Conservation (phyloP, 2,329 filamentous ascomycete species). For the Periconia sp. region DNA sequence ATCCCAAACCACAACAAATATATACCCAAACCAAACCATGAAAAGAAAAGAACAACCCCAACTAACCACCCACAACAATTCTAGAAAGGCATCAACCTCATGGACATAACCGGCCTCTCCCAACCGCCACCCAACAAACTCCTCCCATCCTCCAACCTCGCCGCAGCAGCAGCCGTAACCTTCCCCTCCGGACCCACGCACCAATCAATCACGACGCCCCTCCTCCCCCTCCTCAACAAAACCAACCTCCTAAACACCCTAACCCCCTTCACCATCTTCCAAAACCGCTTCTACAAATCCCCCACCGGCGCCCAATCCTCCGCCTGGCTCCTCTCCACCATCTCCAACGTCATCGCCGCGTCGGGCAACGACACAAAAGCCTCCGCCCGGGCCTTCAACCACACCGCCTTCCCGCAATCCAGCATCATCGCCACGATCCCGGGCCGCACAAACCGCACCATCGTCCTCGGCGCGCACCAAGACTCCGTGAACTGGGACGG, state of each 20-base stretch:
- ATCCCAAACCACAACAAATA: background rate
- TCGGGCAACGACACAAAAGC: slow-evolving; percentile 69
- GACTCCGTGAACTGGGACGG: slow-evolving; percentile 76
- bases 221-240: slow-evolving; percentile 21
- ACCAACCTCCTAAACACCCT: slow-evolving; percentile 20
- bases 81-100: slow-evolving; percentile 38
- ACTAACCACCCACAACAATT: background rate
- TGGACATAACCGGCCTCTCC: slow-evolving; percentile 19
- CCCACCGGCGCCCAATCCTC: slow-evolving; percentile 72
- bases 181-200: slow-evolving; percentile 18
- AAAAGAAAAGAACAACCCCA: too few species aligned
- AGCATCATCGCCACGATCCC: slow-evolving; percentile 89
- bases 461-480: slow-evolving; percentile 87
- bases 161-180: slow-evolving; percentile 4
- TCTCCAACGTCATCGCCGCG: slow-evolving; percentile 68
- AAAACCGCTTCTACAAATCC: slow-evolving; percentile 27
- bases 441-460: slow-evolving; percentile 76
- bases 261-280: slow-evolving; percentile 20
- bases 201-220: slow-evolving; percentile 13
- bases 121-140: background rate
- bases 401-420: slow-evolving; percentile 77
- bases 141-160: background rate
- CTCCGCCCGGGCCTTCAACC: slow-evolving; percentile 69
- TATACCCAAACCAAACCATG: background rate
- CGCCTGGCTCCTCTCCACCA: slow-evolving; percentile 76